Evolutionary conservation across 2,329 filamentous ascomycete genomes (phyloP).

Genomic region (Biscogniauxia marginata): DNA sequence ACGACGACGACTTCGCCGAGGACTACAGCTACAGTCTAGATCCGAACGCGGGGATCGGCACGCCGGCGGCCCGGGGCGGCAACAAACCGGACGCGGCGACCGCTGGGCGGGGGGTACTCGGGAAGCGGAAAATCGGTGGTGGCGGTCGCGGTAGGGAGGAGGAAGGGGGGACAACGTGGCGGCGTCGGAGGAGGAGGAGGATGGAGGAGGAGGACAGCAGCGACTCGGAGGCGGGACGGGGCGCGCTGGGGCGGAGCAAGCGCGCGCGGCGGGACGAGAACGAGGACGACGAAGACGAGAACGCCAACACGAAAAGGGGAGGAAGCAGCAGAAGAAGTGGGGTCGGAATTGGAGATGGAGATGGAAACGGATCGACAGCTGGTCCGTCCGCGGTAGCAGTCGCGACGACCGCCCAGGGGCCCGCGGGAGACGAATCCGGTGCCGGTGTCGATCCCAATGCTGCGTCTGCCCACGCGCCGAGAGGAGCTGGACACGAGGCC

Average conservation of each 20-base stretch:
- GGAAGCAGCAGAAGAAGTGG: constrained; percentile 4
- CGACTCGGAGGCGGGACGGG: constrained; percentile 32
- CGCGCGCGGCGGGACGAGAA: constrained; percentile 10
- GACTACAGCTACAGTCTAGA: constrained; percentile 24
- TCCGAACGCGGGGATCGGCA: constrained; percentile 27
- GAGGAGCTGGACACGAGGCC: too few relatives aligned
- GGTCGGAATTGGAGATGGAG: background rate
- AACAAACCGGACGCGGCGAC: constrained; percentile 1
- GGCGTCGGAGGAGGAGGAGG: constrained; percentile 3
- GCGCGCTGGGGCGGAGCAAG: constrained; percentile 33
- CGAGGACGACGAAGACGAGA: constrained; percentile 4
- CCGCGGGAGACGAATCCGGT: background rate
- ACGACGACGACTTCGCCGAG: constrained; percentile 15
- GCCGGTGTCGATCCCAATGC: background rate
- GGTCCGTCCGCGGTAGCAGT: background rate
- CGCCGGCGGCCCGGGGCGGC: constrained; percentile 6
- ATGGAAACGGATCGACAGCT: background rate
- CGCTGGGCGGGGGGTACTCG: constrained; percentile 25
- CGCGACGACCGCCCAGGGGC: background rate
- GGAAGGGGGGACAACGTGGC: constrained; percentile 6
- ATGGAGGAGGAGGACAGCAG: constrained; percentile 22
- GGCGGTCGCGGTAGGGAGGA: constrained; percentile 5
- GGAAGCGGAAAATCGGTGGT: constrained; percentile 17
- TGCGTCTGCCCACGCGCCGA: too few relatives aligned
- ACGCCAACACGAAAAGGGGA: constrained; percentile 12